Base-by-base conservation (phyloP, 116 monocot species). In the Thalassia testudinum region DNA sequence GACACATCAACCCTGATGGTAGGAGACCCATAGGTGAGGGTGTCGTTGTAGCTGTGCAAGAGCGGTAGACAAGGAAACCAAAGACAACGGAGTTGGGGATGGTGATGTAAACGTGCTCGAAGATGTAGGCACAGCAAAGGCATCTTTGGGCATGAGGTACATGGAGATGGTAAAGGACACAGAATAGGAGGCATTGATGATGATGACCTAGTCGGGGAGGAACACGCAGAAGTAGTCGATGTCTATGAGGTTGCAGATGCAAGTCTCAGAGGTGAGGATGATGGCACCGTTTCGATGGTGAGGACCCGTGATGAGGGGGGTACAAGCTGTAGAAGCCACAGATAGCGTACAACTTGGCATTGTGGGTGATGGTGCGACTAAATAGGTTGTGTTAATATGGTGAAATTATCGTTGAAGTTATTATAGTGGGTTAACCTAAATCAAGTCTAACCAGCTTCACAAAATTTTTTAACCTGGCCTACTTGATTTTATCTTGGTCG, bases 31-130 rank as follows among this genome's bases (percentile, higher is more conserved):
- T 42, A 50, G 5, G 92, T 86, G 0, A 92, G 74, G 0, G 75
- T 70, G 0, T 60, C 73, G n/a, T 82, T 86, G 28, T 82, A 92
- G 5, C 59, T 43, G 30, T 63, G 24, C 92, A 56, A 8, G 79
- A 70, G 0, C 44, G 63, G 47, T 86, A 58, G n/a, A 92, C 92
- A 0, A 66, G 37, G 23, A 49, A 71, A 25, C 86, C 82, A 22
- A 86, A 92, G 27, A 92, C 86, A 6, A 86, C 34, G 25, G 92
- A 92, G 47, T 86, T 76, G 1, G 92, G 92, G 37, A 92, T 71
- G 1, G 86, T 79, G 44, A 92, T 86, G 77, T 92, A 92, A 40
- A 92, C 70, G 59, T 82, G 92, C 70, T 92, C 92, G 64, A 92
- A 92, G 27, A 92, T 66, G 70, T 86, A 92, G 17, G 86, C 79